Base-by-base conservation (phyloP, 1,284 basidiomycete genomes). In the Ustilago esculenta region DNA sequence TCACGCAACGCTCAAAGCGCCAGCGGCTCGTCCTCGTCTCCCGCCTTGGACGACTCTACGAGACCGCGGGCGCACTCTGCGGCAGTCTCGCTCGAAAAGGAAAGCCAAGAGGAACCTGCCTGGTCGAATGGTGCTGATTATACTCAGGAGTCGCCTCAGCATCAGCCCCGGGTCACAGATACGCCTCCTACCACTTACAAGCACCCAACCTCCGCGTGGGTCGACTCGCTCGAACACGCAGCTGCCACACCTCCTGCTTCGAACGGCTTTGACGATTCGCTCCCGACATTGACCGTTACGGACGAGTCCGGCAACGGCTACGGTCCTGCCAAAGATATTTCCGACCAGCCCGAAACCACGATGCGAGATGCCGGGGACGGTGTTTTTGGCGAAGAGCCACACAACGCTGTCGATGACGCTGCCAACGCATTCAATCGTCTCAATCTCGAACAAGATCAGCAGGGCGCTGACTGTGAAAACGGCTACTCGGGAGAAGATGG, bases 191-290 rank as follows among this genome's bases (percentile, higher is more conserved):
- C 50, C 30, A 57, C 50, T 0, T 58, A 64, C 60, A 67, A 46
- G 29, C 43, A 25, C 7, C 44, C 56, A 1, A 15, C 66, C 24
- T 58, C 54, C 25, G 54, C 54, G 8, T 69, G 59, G 66, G 52
- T 69, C 42, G 55, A 59, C 41, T 58, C 59, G 21, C 59, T 69
- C 47, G 66, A 69, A 41, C 49, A 58, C 30, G 66, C 66, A 9
- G 66, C 66, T 25, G 59, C 67, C 18, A 59, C 55, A 8, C 68
- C 59, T 12, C 60, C 70, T 23, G 29, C 60, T 15, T 56, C 44
- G 24, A 43, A 35, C 42, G 23, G 23, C 17, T 45, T 23, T 4
- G 61, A 72, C 20, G 65, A 56, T 7, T 48, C 63, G 9, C 50
- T 66, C 6, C 68, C 68, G 8, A 54, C 45, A 2, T 36, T 71